Evolutionary conservation across 345 rosid genomes (phyloP), one percentile per base, ranked within the genome.

Genomic region (Eucalyptus camaldulensis): DNA sequence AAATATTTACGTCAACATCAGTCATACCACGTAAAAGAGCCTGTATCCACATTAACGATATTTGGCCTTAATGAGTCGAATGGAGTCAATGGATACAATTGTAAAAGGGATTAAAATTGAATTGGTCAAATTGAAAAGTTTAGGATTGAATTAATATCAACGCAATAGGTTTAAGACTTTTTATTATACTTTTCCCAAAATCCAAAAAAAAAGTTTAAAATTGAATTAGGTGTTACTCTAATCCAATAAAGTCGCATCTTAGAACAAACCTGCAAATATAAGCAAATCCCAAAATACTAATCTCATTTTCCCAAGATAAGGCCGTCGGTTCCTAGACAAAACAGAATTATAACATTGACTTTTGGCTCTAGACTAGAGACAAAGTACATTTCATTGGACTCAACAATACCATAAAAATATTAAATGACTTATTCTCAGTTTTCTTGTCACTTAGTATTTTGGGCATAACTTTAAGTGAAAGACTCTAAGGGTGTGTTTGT

Each of bases 21-120:
- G 0, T 21, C 25, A 0, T 53, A 53, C 21, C 1, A 53, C 0
- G 10, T 21, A 53, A 53, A 53, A 53, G 0, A 21, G 1, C 2
- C 0, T 21, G 10, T 25, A 53, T 60, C 67, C 6, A 25, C n/a
- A 10, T 60, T 27, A 60, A 10, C 67, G 12, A 60, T 24, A 11
- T 60, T 21, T 12, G 2, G 31, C 13, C n/a, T 60, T 24, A 60
- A 60, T 60, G 13, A 27, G n/a, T 12, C 2, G 7, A 12, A 60
- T 60, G 67, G 31, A 60, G 14, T 60, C 3, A 11, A 60, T 60
- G 25, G n/a, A 12, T 60, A 60, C 15, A 10, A 25, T 24, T 60
- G 31, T 60, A 12, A 60, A 58, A 60, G 1, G 14, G 29, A 24
- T 60, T 60, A 60, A 0, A 13, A 60, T 25, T 60, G 7, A 25